A percentile compares a stretch with the other conserved stretches of the same genome.
Evolutionary conservation across 2,329 filamentous ascomycete species (phyloP).

Genomic region (Aspergillus cejpii): DNA sequence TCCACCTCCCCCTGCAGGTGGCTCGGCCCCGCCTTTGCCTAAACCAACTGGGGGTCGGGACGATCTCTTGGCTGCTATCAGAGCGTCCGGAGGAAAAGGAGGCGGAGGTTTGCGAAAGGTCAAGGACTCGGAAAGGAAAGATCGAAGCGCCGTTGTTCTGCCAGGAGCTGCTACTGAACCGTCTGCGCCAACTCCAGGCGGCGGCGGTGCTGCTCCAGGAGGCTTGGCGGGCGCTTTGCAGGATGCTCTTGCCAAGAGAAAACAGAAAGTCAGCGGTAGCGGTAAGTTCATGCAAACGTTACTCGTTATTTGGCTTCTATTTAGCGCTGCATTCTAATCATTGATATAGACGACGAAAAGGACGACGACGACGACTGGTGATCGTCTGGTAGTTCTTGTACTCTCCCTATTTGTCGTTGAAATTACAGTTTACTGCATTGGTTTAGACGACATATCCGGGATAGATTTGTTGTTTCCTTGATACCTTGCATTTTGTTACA

Average conservation of each 20-base stretch:
- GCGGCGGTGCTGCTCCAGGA: constrained; percentile 47
- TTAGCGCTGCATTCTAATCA: constrained; percentile 20
- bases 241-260: constrained; percentile 70
- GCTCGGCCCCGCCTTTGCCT: constrained; percentile 41
- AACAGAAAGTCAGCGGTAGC: constrained; percentile 89
- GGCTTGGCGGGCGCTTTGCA: constrained; percentile 78
- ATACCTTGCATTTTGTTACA: constrained; percentile 13
- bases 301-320: neutral
- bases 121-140: constrained; percentile 41
- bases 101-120: constrained; percentile 43
- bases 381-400: constrained; percentile 9
- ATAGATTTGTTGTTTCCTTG: constrained; percentile 6
- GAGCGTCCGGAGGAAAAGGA: constrained; percentile 51
- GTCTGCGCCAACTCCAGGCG: constrained; percentile 52
- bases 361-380: constrained; percentile 45
- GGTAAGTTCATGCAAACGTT: constrained; percentile 78
- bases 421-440: constrained; percentile 1
- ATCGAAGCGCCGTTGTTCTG: constrained; percentile 42
- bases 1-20: constrained; percentile 40
- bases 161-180: constrained; percentile 50
- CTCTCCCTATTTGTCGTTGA: neutral
- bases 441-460: constrained; percentile 1
- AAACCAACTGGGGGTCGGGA: constrained; percentile 35
- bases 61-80: constrained; percentile 44
- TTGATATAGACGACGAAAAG: constrained; percentile 40